These are phyloP conservation scores for Cinnamomum chago DNA, from an alignment of 164 flowering plant genomes.

Conservation along the genomic window DNA sequence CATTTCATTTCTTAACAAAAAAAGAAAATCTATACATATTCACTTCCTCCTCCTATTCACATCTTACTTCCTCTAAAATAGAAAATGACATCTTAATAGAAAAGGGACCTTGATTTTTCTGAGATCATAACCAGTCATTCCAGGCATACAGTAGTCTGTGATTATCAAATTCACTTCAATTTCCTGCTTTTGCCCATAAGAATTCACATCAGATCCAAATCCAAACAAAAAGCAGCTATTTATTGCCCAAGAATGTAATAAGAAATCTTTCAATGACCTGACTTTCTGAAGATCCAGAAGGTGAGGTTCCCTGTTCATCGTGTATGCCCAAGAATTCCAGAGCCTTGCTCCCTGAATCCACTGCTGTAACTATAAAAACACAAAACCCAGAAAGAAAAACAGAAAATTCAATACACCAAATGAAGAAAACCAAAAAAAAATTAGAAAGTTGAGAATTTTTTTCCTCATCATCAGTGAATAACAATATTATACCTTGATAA, in stretches of 20 bases:
- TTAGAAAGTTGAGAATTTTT: neutral
- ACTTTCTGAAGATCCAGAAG: slow-evolving; percentile 15
- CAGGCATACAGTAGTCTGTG: slow-evolving; percentile 53
- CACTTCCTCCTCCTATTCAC: no score
- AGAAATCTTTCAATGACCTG: slow-evolving; percentile 4
- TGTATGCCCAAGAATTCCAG: slow-evolving; percentile 38
- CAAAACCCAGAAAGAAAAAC: slow-evolving; percentile 5
- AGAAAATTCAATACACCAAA: neutral
- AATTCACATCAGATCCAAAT: neutral
- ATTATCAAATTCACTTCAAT: slow-evolving; percentile 38
- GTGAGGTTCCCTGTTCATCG: slow-evolving; percentile 14
- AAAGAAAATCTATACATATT: no score
- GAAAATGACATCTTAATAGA: no score
- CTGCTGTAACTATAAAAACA: slow-evolving; percentile 35
- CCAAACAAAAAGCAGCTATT: neutral
- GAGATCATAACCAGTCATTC: slow-evolving; percentile 53
- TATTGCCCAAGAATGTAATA: neutral
- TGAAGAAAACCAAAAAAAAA: neutral
- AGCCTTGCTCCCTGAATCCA: slow-evolving; percentile 46
- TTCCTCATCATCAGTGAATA: neutral
- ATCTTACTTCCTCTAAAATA: no score
- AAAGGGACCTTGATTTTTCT: slow-evolving; percentile 37
- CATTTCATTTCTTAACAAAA: no score
- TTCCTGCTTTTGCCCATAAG: slow-evolving; percentile 19
- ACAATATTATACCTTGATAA: slow-evolving; percentile 29